A percentile compares a stretch with the other conserved stretches of the same genome.
Conservation (phyloP, 768 basidiomycete genomes). For the Tricholomella constricta region DNA sequence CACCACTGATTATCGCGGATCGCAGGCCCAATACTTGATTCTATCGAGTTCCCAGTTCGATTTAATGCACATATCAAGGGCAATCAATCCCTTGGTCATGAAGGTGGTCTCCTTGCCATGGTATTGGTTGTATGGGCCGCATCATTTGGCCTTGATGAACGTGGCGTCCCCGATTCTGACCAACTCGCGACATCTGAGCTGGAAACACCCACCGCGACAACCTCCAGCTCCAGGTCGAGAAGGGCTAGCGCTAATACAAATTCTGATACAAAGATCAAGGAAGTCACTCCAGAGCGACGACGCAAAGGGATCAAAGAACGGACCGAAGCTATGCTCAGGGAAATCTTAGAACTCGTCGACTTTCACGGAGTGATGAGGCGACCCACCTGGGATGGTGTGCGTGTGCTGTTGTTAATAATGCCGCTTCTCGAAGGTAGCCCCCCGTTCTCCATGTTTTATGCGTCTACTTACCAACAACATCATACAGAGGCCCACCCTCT, state of each 20-base stretch:
- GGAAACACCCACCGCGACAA: constrained; percentile 19
- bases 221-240: constrained; percentile 5
- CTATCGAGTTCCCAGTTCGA: constrained; percentile 74
- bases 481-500: constrained; percentile 45
- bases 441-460: neutral
- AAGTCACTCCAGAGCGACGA: constrained; percentile 32
- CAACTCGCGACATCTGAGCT: constrained; percentile 16
- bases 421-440: constrained; percentile 80
- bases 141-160: constrained; percentile 85
- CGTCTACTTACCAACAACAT: constrained; percentile 14
- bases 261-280: constrained; percentile 23
- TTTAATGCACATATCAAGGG: constrained; percentile 69
- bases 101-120: constrained; percentile 78
- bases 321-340: constrained; percentile 70
- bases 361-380: constrained; percentile 74
- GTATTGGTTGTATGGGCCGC: constrained; percentile 86
- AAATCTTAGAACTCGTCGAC: constrained; percentile 82
- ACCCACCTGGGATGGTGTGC: constrained; percentile 86
- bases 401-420: constrained; percentile 73
- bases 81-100: constrained; percentile 60
- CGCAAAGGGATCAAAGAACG: constrained; percentile 51
- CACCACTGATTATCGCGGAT: neutral
- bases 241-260: neutral
- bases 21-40: constrained; percentile 84
- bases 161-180: constrained; percentile 55